Conservation (phyloP, 441 rosid genomes). For the Omphalea diandra region DNA sequence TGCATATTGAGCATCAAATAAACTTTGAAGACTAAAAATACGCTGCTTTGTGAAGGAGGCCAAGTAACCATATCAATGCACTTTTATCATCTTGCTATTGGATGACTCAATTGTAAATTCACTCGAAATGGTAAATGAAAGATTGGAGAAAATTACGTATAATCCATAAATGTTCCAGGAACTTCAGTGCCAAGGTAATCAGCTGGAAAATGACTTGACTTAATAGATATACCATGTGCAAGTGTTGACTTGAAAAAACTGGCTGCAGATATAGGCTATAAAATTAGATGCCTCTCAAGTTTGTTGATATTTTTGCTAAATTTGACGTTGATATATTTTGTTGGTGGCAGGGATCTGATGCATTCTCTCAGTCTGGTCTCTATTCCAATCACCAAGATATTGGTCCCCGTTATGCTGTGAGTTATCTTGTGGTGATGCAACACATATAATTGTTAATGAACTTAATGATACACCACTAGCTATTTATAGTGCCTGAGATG, state of each 20-base stretch:
- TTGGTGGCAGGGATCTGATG: conserved; percentile 85
- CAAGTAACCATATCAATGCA: not conserved
- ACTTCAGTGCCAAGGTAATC: not conserved
- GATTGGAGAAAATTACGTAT: not conserved
- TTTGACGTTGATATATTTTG: conserved; percentile 21
- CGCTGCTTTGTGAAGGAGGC: not conserved
- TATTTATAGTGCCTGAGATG: too few species aligned
- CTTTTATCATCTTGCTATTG: not conserved
- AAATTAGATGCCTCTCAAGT: not conserved
- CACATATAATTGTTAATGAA: not conserved
- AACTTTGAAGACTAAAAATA: not conserved
- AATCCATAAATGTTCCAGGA: not conserved
- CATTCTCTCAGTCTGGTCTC: conserved; percentile 97
- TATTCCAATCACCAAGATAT: conserved; percentile 99
- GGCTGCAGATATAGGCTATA: not conserved
- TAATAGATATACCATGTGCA: not conserved
- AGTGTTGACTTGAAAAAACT: not conserved
- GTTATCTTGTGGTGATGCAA: conserved; percentile 26
- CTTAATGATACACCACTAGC: not conserved
- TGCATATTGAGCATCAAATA: not conserved
- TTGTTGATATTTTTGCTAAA: conserved; percentile 14
- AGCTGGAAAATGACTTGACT: not conserved
- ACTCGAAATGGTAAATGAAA: not conserved
- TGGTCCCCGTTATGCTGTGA: conserved; percentile 95
- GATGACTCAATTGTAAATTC: too few species aligned